Conservation (phyloP, 192 early-diverging fungal genomes). For the Podila epigama region DNA sequence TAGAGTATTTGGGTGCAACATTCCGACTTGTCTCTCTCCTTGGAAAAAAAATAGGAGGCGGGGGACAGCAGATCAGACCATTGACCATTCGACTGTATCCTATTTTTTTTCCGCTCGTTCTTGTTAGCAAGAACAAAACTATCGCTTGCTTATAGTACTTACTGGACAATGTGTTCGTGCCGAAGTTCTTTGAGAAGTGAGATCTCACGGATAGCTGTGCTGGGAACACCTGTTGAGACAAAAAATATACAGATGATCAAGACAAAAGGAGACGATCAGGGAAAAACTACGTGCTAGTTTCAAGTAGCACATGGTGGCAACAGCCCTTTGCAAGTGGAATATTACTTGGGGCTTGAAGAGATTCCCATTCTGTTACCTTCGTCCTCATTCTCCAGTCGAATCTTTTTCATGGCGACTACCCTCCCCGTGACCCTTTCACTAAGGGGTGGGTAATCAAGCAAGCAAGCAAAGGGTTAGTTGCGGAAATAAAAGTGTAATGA, state of each 20-base stretch:
- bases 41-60: constrained; percentile 1
- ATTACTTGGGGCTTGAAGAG: too few species aligned
- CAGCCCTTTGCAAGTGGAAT: not conserved
- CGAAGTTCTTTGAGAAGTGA: constrained; percentile 86
- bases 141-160: constrained; percentile 32
- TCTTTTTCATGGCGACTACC: constrained; percentile 78
- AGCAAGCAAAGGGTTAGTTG: not conserved
- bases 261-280: too few species aligned
- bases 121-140: too few species aligned
- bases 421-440: constrained; percentile 58
- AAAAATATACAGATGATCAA: too few species aligned
- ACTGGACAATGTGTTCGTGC: constrained; percentile 88
- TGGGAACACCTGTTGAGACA: constrained; percentile 63
- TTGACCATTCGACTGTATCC: too few species aligned
- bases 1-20: too few species aligned
- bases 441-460: not conserved
- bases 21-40: too few species aligned
- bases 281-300: too few species aligned
- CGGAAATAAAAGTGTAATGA: not conserved
- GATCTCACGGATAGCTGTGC: constrained; percentile 87
- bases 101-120: too few species aligned
- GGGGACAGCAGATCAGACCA: not conserved
- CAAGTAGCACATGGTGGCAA: not conserved
- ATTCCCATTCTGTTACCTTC: constrained; percentile 52
- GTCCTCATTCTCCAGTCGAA: constrained; percentile 71